Evolutionary conservation across 116 monocot genomes (phyloP).

Genomic region (Phalaenopsis hybrid): DNA sequence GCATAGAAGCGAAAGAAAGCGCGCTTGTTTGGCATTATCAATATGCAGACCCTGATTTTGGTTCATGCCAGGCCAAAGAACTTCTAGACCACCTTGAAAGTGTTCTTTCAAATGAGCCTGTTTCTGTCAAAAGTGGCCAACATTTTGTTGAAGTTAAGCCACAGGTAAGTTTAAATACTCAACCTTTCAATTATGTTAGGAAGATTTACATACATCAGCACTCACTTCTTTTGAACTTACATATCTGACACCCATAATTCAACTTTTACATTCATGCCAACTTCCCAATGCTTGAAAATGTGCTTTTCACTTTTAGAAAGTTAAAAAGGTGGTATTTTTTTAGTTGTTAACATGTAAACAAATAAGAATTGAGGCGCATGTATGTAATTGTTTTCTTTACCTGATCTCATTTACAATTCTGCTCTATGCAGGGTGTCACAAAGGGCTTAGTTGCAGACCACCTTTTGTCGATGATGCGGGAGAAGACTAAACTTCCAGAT

Average conservation of each 20-base stretch:
- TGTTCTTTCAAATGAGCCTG: constrained; percentile 65
- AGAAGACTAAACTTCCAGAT: constrained; percentile 23
- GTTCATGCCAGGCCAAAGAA: constrained; percentile 79
- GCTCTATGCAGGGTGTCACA: constrained; percentile 32
- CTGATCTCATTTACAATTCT: background rate
- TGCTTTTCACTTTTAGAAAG: too few species aligned
- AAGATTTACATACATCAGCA: too few species aligned
- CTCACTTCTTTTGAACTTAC: too few species aligned
- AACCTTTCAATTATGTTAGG: background rate
- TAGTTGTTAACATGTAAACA: too few species aligned
- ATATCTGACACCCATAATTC: too few species aligned
- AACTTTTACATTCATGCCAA: too few species aligned
- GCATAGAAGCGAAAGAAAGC: constrained; percentile 51
- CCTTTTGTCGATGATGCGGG: constrained; percentile 24
- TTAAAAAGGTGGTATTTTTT: too few species aligned
- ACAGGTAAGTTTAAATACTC: constrained; percentile 27
- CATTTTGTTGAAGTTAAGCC: constrained; percentile 80
- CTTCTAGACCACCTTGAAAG: constrained; percentile 60
- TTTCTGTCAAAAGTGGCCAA: constrained; percentile 60
- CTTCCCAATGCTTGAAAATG: too few species aligned
- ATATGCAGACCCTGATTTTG: constrained; percentile 70
- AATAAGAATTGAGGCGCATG: too few species aligned
- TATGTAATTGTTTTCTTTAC: background rate
- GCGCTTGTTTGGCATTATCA: constrained; percentile 65
- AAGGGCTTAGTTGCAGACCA: constrained; percentile 46